Conservation (phyloP, 768 basidiomycete genomes). For the Collybia sp. region DNA sequence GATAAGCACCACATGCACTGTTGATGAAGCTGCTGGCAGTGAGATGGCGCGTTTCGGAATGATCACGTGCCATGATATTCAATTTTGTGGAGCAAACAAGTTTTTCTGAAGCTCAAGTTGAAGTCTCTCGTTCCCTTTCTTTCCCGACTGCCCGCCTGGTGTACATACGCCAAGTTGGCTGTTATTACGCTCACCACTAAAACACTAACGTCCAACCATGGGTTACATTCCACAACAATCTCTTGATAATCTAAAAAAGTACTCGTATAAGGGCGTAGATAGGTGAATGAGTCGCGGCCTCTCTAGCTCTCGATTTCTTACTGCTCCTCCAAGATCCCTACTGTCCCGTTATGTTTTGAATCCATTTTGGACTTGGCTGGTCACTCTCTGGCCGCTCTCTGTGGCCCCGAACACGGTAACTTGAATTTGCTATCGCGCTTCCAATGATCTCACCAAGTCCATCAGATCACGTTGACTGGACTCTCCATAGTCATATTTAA, state of each 20-base stretch:
- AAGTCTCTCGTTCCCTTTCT: too few relatives aligned
- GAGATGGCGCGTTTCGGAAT: too few relatives aligned
- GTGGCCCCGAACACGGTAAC: constrained; percentile 89
- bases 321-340: constrained; percentile 49
- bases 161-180: too few relatives aligned
- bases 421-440: constrained; percentile 5
- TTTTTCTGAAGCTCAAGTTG: too few relatives aligned
- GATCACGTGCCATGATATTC: too few relatives aligned
- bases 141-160: too few relatives aligned
- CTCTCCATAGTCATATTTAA: constrained; percentile 79
- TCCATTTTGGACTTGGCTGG: constrained; percentile 90
- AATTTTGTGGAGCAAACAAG: too few relatives aligned
- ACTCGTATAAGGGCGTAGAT: constrained; percentile 79
- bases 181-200: neutral
- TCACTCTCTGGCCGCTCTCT: constrained; percentile 79
- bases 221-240: constrained; percentile 61
- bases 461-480: constrained; percentile 88
- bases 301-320: constrained; percentile 1
- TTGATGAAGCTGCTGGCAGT: too few relatives aligned
- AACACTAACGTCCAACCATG: constrained; percentile 31
- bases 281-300: constrained; percentile 43
- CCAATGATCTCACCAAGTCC: constrained; percentile 1
- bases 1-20: too few relatives aligned
- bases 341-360: constrained; percentile 72
- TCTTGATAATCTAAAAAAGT: constrained; percentile 72